Evolutionary conservation across 768 basidiomycete species (phyloP), one percentile per base, ranked within the genome.

Genomic region (Kwoniella shandongensis): DNA sequence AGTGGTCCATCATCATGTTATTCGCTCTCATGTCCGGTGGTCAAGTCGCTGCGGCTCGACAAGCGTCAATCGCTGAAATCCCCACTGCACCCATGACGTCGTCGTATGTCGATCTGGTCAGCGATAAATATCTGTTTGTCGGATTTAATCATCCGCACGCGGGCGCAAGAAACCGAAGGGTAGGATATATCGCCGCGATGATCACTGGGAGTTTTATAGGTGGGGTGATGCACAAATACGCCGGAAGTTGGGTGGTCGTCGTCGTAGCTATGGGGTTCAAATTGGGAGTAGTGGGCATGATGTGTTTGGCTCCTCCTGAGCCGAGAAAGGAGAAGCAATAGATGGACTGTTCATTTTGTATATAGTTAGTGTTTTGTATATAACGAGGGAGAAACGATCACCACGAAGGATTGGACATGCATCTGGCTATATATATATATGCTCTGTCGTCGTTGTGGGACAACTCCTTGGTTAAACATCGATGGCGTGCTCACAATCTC

Each of bases 71-170:
- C 17, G 51, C 54, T 20, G 67, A 69, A 40, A 38, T 69, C 1
- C 70, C 70, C 1, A 72, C 70, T 0, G 70, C 70, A 26, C 67
- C 67, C 7, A 67, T 72, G 67, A 72, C 70, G 2, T 64, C 62
- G 1, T 52, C 60, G 4, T 67, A 68, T 32, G 67, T 69, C 40
- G 70, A 72, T 51, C 49, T 72, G 8, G 56, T 72, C 20, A 30
- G 59, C 1, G 70, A 72, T 36, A 60, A 58, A 39, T 59, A 72
- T 32, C 41, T 72, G 6, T 69, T 72, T 40, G 35, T 25, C 4
- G 40, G 56, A 8, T 55, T 60, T 4, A 51, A 15, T 1, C 42
- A 64, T 32, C 54, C 59, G n/a, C 51, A 61, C 7, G 59, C 66
- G 1, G 45, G 61, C 6, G 59, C 61, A 3, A 61, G 69, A 51